Evolutionary conservation across 352 stramenopile species (phyloP).

Genomic region (Pythium oligandrum): DNA sequence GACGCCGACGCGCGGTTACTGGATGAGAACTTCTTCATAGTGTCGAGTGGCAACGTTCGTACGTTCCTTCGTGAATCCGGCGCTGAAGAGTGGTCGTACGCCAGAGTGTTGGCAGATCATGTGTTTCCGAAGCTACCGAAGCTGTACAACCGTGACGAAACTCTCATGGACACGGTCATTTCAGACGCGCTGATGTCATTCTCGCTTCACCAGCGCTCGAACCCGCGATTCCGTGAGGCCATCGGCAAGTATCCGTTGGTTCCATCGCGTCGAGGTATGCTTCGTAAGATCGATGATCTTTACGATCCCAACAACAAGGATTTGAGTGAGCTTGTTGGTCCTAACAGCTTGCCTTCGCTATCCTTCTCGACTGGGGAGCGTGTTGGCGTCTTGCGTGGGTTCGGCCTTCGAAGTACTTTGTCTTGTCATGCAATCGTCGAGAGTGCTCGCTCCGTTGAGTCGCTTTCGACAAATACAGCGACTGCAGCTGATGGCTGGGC

Average conservation of each 20-base stretch:
- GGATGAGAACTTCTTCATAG: slow-evolving; percentile 43
- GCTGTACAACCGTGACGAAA: slow-evolving; percentile 25
- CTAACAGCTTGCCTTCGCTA: slow-evolving; percentile 51
- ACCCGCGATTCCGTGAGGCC: slow-evolving; percentile 41
- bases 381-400: slow-evolving; percentile 43
- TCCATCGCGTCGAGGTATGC: slow-evolving; percentile 46
- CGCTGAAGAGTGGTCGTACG: slow-evolving; percentile 51
- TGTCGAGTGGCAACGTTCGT: slow-evolving; percentile 25
- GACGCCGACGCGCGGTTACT: slow-evolving; percentile 43
- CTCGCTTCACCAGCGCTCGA: slow-evolving; percentile 46
- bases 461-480: slow-evolving; percentile 19
- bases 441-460: slow-evolving; percentile 57
- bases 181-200: slow-evolving; percentile 36
- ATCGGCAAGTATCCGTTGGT: slow-evolving; percentile 39
- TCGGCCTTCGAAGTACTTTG: slow-evolving; percentile 52
- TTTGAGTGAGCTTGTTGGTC: slow-evolving; percentile 56
- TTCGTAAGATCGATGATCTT: slow-evolving; percentile 48
- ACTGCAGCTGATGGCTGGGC: slow-evolving; percentile 21
- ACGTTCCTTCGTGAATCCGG: slow-evolving; percentile 44
- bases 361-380: slow-evolving; percentile 41
- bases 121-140: slow-evolving; percentile 46
- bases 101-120: slow-evolving; percentile 50
- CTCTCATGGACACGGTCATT: slow-evolving; percentile 49
- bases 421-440: slow-evolving; percentile 72
- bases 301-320: slow-evolving; percentile 70